A percentile compares a stretch with the other conserved stretches of the same genome.
These are phyloP conservation scores for Alternaria novae-zelandiae DNA, from an alignment of 2,329 filamentous ascomycete genomes.

Conservation along the genomic window DNA sequence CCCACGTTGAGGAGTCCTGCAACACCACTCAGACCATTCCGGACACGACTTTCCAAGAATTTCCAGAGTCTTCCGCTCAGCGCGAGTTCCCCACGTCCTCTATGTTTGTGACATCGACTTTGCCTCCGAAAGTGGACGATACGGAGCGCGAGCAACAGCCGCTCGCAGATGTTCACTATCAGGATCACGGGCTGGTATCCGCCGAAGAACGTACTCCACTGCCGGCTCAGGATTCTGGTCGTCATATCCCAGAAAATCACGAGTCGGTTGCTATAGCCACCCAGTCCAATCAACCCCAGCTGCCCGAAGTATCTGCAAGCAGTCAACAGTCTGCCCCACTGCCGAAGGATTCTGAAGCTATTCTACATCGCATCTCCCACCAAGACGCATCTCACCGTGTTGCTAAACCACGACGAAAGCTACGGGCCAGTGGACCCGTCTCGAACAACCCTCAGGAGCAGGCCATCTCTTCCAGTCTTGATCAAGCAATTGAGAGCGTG, in stretches of 20 bases:
- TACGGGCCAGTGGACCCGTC: not conserved
- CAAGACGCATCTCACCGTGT: slow-evolving; percentile 6
- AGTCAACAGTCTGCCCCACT: not conserved
- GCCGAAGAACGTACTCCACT: not conserved
- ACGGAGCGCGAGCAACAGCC: not conserved
- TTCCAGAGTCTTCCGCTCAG: not conserved
- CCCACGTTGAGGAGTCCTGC: not conserved
- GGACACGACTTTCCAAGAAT: not conserved
- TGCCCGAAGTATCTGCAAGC: not conserved
- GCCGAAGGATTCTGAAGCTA: not conserved
- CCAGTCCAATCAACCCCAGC: not conserved
- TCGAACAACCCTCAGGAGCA: not conserved
- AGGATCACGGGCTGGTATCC: not conserved
- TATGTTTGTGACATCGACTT: not conserved
- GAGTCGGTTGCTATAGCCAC: not conserved
- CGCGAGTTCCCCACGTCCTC: not conserved
- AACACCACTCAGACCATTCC: not conserved
- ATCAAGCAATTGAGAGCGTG: slow-evolving; percentile 12
- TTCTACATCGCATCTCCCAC: not conserved
- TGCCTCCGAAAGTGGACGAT: not conserved
- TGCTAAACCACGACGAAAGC: slow-evolving; percentile 15
- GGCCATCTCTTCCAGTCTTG: not conserved
- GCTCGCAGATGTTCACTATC: not conserved
- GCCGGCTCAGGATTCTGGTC: not conserved
- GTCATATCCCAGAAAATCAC: not conserved